A percentile compares a stretch with the other conserved stretches of the same genome.
phyloP scores from a whole-genome alignment of 352 stramenopile species.

The Phytophthora hybrid region DNA sequence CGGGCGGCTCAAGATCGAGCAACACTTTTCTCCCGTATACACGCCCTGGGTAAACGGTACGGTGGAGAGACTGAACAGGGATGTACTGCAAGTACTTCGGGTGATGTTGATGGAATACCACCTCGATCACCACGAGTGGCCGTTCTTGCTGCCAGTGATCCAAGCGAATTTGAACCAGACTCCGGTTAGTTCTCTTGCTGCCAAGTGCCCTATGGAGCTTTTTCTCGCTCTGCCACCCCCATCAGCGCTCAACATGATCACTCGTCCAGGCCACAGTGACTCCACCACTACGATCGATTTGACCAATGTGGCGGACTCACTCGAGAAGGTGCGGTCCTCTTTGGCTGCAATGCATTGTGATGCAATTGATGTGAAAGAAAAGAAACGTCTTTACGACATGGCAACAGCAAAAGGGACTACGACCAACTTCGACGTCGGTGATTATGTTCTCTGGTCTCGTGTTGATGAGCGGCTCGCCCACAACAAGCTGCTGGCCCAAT shows the following conservation, averaged over 20 bases:
- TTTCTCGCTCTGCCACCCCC: not conserved
- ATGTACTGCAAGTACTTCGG: not conserved
- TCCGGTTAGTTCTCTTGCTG: not conserved
- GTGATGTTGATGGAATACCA: not conserved
- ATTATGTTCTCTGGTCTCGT: not conserved
- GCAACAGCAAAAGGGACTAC: not conserved
- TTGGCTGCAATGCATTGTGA: not conserved
- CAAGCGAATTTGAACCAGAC: not conserved
- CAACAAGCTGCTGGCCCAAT: slow-evolving; percentile 1
- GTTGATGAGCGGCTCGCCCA: not conserved
- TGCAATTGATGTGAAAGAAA: not conserved
- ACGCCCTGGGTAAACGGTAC: not conserved
- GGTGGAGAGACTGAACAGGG: not conserved
- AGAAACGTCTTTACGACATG: not conserved
- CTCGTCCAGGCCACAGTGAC: not conserved
- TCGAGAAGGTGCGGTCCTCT: not conserved
- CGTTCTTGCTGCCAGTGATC: not conserved
- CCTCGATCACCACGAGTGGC: not conserved
- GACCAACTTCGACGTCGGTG: not conserved
- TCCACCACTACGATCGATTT: not conserved
- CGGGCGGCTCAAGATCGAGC: not conserved
- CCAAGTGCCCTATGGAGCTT: not conserved
- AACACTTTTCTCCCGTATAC: not conserved
- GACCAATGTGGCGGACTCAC: not conserved
- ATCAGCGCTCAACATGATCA: not conserved